Base-by-base conservation (phyloP, 495 filamentous ascomycete species). In the Tuber borchii region DNA sequence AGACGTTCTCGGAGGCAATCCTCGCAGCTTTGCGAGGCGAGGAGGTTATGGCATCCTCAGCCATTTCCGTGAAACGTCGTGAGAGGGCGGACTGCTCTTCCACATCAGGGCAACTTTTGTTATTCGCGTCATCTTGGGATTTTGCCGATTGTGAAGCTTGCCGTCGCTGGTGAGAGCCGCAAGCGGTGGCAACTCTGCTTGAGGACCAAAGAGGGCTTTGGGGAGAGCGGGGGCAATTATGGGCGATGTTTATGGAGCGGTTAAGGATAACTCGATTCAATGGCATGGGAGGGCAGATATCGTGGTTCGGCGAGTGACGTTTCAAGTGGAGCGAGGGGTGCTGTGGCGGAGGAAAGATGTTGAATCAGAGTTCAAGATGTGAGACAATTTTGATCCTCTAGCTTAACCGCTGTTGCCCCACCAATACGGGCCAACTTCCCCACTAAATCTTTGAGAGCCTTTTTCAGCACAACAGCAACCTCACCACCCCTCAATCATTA, bases 1-100 rank as follows among this genome's bases (percentile, higher is more conserved):
- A 97, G 43, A 92, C 93, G 70, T 92, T 93, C 74, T 96, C 91
- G 80, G 92, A 87, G 20, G 97, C 87, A n/a, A 91, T 92, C 34
- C 73, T 31, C 14, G 71, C 26, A 37, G 79, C 79, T 1, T 70
- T 78, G 16, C 46, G 73, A 4, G 77, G 79, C 16, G 81, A 82
- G 44, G 81, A 78, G 12, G 70, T 65, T 17, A 81, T 40, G 7
- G 82, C 79, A 22, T 77, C 75, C 76, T 83, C 81, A 65, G 81
- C 75, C 68, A 83, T 76, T 12, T 76, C 70, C 17, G 74, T 75
- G 77, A 83, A 82, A 68, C 82, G 82, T 31, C 82, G 81, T 22
- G 76, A 69, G 42, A 83, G 79, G 19, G 82, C 81, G 0, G 81
- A 80, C 37, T 81, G 73, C 42, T 75, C 71, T 19, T 77, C 72